phyloP scores from a whole-genome alignment of 2,329 filamentous ascomycete species.

The Penicillium sp. region DNA sequence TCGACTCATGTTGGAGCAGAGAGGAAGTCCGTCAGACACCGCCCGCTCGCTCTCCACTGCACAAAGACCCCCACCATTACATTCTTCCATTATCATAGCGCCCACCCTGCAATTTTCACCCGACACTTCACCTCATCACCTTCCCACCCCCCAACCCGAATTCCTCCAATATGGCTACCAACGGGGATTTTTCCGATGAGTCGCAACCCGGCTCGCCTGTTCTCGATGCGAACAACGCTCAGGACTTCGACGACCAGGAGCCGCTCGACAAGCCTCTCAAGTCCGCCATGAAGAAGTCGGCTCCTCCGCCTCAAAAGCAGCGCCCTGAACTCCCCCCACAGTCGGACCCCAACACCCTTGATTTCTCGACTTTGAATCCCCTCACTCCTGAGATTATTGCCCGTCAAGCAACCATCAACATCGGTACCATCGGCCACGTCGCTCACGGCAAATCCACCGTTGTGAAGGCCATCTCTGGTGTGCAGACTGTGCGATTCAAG shows the following conservation, averaged over 20 bases:
- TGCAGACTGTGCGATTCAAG: conserved; percentile 99
- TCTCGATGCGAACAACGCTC: conserved; percentile 51
- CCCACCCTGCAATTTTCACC: conserved; percentile 39
- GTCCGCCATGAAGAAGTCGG: conserved; percentile 78
- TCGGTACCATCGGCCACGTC: conserved; percentile 90
- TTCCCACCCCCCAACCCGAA: conserved; percentile 17
- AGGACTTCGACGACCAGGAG: conserved; percentile 73
- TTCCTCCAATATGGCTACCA: conserved; percentile 52
- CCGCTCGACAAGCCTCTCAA: conserved; percentile 69
- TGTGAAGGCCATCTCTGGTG: conserved; percentile 97
- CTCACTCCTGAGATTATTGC: conserved; percentile 96
- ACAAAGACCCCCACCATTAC: conserved; percentile 37
- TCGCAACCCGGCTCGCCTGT: conserved; percentile 56
- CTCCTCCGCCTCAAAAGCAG: conserved; percentile 54
- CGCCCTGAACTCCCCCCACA: conserved; percentile 76
- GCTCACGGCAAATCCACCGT: conserved; percentile 72
- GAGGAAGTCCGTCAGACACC: conserved; percentile 23
- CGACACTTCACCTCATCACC: conserved; percentile 24
- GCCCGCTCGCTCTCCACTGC: conserved; percentile 39
- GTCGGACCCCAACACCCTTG: conserved; percentile 85
- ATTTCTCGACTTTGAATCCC: conserved; percentile 75
- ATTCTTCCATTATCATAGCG: conserved; percentile 37
- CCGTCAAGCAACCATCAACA: conserved; percentile 97
- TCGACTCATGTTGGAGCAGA: background rate
- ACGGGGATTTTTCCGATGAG: conserved; percentile 55